A percentile compares a stretch with the other conserved stretches of the same genome.
These are phyloP conservation scores for Rubia tinctorum DNA, from an alignment of 305 asterid species.

Conservation along the genomic window DNA sequence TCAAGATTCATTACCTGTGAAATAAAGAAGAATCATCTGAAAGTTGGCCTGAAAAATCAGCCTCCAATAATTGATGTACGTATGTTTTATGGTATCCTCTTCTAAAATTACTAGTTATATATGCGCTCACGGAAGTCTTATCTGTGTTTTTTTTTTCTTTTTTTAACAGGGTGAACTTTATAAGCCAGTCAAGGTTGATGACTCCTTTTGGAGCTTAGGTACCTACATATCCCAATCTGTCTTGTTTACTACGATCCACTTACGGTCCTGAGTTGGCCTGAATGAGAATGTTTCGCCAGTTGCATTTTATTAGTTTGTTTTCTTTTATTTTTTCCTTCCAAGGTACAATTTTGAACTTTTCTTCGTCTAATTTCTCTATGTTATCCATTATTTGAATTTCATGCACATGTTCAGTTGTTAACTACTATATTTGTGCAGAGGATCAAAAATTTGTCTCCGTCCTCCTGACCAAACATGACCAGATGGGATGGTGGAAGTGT, in stretches of 20 bases:
- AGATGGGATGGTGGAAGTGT: conserved; percentile 96
- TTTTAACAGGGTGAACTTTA: conserved; percentile 63
- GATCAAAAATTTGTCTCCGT: conserved; percentile 72
- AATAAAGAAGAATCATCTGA: conserved; percentile 39
- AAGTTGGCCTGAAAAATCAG: conserved; percentile 47
- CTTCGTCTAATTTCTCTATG: conserved; percentile 8
- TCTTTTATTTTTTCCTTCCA: neutral
- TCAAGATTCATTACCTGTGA: conserved; percentile 39
- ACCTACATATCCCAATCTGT: conserved; percentile 5
- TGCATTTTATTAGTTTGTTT: neutral
- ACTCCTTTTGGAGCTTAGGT: conserved; percentile 89
- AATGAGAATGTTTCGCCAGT: neutral
- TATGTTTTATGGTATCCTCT: neutral
- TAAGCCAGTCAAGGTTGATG: conserved; percentile 63
- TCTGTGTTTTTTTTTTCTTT: neutral
- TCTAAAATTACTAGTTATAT: neutral
- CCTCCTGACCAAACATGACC: conserved; percentile 73
- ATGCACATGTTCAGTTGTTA: neutral
- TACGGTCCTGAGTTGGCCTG: neutral
- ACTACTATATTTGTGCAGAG: conserved; percentile 41
- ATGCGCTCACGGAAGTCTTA: neutral
- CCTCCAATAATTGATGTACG: conserved; percentile 43
- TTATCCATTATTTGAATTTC: neutral
- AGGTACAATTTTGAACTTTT: neutral
- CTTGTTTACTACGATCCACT: neutral